A percentile compares a stretch with the other conserved stretches of the same genome.
These are phyloP conservation scores for Cucumis variabilis DNA, from an alignment of 331 rosid species.

Conservation along the genomic window DNA sequence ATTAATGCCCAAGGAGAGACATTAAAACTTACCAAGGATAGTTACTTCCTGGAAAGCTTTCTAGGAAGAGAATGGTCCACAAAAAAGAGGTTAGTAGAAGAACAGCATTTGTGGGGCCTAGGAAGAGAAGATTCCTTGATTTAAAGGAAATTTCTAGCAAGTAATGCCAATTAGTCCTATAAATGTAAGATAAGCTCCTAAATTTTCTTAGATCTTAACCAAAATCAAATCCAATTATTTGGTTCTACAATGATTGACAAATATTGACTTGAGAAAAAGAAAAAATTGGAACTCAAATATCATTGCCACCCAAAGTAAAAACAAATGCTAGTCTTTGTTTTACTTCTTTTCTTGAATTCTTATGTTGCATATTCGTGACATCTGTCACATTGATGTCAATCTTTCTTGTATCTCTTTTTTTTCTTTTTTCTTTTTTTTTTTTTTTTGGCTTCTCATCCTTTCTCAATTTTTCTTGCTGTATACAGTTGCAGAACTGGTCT, in stretches of 20 bases:
- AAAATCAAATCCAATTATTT: not conserved
- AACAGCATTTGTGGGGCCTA: too few relatives aligned
- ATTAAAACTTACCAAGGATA: not conserved
- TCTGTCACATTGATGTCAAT: not conserved
- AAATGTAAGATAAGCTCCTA: not conserved
- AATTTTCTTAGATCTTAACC: not conserved
- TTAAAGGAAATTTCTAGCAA: not conserved
- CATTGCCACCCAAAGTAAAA: not conserved
- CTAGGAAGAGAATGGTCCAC: not conserved
- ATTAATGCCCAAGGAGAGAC: not conserved
- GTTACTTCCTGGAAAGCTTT: not conserved
- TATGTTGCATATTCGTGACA: not conserved
- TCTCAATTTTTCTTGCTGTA: conserved; percentile 34
- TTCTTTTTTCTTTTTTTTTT: too few relatives aligned
- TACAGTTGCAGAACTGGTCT: conserved; percentile 83
- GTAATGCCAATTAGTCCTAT: not conserved
- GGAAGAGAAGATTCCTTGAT: not conserved
- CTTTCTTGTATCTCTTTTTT: not conserved
- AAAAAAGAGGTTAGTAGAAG: not conserved
- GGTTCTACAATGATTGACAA: not conserved
- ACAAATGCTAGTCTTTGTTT: not conserved
- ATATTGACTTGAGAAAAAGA: not conserved
- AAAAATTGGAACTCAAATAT: not conserved
- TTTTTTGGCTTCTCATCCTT: not conserved
- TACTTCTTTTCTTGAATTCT: not conserved